A percentile compares a stretch with the other conserved stretches of the same genome.
Conservation (phyloP, 2,329 filamentous ascomycete species). For the Colletotrichum sublineola region DNA sequence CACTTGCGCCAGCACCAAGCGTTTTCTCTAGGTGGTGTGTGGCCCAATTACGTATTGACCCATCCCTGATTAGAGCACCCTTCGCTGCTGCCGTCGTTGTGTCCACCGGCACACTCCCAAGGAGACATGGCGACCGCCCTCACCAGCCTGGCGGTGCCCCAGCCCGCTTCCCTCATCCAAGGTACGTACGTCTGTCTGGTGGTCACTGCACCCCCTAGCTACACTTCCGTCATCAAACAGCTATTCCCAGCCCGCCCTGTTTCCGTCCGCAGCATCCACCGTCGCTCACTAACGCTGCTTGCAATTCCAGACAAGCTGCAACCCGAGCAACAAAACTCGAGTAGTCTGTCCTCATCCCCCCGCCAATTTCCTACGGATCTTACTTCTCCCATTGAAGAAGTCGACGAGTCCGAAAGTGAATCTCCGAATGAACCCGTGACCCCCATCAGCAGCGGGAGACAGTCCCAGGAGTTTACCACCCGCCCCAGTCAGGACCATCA, state of each 20-base stretch:
- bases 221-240: constrained; percentile 36
- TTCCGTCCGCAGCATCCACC: constrained; percentile 37
- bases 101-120: constrained; percentile 31
- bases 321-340: constrained; percentile 37
- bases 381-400: constrained; percentile 67
- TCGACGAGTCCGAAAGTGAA: constrained; percentile 72
- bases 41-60: constrained; percentile 38
- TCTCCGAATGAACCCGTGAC: constrained; percentile 72
- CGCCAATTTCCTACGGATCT: constrained; percentile 65
- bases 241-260: constrained; percentile 35
- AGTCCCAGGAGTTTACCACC: constrained; percentile 67
- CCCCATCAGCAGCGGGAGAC: constrained; percentile 67
- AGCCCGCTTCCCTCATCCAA: constrained; percentile 30
- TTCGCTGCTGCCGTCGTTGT: constrained; percentile 20
- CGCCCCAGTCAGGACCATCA: constrained; percentile 57
- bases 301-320: constrained; percentile 32
- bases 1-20: constrained; percentile 34
- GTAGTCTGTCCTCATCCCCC: constrained; percentile 56
- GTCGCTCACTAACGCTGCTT: constrained; percentile 31
- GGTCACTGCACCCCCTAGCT: constrained; percentile 22
- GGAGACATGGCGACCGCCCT: constrained; percentile 33
- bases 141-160: constrained; percentile 31
- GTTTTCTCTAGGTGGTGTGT: constrained; percentile 33
- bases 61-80: constrained; percentile 34
- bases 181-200: constrained; percentile 36